phyloP scores from a whole-genome alignment of 2,329 filamentous ascomycete genomes.

The Colletotrichum echinochloae region DNA sequence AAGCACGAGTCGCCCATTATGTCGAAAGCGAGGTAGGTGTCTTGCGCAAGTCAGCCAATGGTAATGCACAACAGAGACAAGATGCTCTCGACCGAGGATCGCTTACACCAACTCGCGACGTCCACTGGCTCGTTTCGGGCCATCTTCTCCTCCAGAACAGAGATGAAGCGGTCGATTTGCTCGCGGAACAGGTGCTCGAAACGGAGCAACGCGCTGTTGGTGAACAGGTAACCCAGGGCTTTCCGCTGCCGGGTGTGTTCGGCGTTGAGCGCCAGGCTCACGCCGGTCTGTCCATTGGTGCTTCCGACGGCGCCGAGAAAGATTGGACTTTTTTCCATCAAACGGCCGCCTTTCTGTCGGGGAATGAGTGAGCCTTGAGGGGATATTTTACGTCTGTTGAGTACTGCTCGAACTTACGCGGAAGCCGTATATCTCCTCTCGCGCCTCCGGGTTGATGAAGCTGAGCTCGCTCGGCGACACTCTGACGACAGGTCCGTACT shows the following conservation, averaged over 20 bases:
- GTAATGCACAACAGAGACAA: neutral
- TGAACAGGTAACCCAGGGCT: constrained; percentile 47
- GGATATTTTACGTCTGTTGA: neutral
- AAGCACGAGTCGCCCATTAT: constrained; percentile 47
- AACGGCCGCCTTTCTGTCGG: neutral
- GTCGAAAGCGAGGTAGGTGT: constrained; percentile 46
- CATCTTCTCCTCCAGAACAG: constrained; percentile 31
- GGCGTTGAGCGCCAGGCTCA: neutral
- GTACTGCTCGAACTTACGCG: constrained; percentile 32
- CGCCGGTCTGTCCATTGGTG: neutral
- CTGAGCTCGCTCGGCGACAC: constrained; percentile 59
- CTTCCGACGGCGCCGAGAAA: neutral
- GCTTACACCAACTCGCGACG: constrained; percentile 3
- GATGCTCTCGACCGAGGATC: too few relatives aligned
- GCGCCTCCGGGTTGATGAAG: constrained; percentile 51
- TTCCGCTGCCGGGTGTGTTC: constrained; percentile 42
- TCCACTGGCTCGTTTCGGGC: neutral
- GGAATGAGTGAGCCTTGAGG: neutral
- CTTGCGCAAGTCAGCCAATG: neutral
- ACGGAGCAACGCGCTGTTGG: constrained; percentile 45
- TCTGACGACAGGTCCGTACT: constrained; percentile 59
- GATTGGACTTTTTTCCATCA: constrained; percentile 5
- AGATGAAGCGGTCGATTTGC: constrained; percentile 46
- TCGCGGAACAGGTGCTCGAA: constrained; percentile 46
- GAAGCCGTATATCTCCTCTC: constrained; percentile 55